phyloP scores from a whole-genome alignment of 164 flowering plant species.

The Stephania japonica region DNA sequence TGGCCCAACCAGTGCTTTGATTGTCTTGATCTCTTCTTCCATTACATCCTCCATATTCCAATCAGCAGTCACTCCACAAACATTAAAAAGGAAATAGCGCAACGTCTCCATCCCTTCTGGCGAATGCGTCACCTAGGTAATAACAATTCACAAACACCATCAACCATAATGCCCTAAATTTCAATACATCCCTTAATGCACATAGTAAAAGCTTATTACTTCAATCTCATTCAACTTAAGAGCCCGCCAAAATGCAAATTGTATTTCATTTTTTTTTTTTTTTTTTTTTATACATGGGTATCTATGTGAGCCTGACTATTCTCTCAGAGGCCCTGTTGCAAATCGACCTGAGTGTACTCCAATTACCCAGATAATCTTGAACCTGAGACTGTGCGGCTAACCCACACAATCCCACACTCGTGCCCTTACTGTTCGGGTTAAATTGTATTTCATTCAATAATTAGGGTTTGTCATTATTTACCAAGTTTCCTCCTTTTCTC shows the following conservation, averaged over 20 bases:
- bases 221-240: background rate
- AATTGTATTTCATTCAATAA: too few species aligned
- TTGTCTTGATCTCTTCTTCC: conserved; percentile 75
- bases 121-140: conserved; percentile 79
- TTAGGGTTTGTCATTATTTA: too few species aligned
- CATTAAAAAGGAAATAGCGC: conserved; percentile 60
- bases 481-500: too few species aligned
- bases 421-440: too few species aligned
- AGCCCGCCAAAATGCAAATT: background rate
- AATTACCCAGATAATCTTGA: too few species aligned
- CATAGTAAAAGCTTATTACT: background rate
- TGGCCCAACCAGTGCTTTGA: conserved; percentile 48
- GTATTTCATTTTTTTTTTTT: background rate
- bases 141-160: background rate
- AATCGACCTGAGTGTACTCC: too few species aligned
- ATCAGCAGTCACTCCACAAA: conserved; percentile 66
- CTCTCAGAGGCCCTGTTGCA: too few species aligned
- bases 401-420: too few species aligned
- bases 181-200: background rate
- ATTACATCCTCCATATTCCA: conserved; percentile 91
- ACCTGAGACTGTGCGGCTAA: too few species aligned
- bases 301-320: too few species aligned
- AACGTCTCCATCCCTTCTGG: conserved; percentile 89
- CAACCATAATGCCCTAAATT: background rate
- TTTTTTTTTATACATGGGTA: too few species aligned